Conservation (phyloP, 169 alveolate species). For the Perkinsus olseni region DNA sequence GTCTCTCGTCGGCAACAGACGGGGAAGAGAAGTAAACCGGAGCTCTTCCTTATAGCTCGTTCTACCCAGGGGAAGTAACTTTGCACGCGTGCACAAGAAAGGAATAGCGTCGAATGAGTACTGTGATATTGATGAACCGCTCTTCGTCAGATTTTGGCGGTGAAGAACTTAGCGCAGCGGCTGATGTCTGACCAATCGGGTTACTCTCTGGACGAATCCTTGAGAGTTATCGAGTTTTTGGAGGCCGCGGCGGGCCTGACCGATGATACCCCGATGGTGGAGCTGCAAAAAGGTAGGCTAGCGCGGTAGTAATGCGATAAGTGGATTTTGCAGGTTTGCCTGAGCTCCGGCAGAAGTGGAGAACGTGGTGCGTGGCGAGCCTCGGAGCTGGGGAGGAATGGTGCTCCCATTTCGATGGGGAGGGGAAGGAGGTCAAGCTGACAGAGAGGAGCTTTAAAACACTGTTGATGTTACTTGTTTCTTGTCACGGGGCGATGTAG, state of each 20-base stretch:
- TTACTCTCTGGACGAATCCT: background rate
- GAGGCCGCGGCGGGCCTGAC: background rate
- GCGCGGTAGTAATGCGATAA: no score
- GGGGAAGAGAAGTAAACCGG: no score
- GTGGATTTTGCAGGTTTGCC: background rate
- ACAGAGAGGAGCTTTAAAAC: background rate
- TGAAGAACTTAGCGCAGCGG: background rate
- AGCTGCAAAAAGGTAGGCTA: no score
- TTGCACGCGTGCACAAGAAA: no score
- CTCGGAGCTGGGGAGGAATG: background rate
- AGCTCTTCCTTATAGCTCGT: no score
- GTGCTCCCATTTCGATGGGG: background rate
- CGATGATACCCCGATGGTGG: background rate
- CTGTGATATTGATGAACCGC: no score
- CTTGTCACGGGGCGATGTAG: no score
- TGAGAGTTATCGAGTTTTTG: background rate
- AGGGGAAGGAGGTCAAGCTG: background rate
- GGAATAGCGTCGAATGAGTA: no score
- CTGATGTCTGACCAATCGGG: background rate
- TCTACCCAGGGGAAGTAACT: no score
- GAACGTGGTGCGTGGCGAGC: background rate
- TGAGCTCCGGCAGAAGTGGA: background rate
- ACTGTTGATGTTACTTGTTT: background rate
- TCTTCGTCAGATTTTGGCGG: background rate
- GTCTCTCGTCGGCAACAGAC: background rate